Percentiles rank a stretch among this genome's conserved stretches.
Conservation (phyloP, 2,329 filamentous ascomycete genomes). For the Dactylellina parvicollis region DNA sequence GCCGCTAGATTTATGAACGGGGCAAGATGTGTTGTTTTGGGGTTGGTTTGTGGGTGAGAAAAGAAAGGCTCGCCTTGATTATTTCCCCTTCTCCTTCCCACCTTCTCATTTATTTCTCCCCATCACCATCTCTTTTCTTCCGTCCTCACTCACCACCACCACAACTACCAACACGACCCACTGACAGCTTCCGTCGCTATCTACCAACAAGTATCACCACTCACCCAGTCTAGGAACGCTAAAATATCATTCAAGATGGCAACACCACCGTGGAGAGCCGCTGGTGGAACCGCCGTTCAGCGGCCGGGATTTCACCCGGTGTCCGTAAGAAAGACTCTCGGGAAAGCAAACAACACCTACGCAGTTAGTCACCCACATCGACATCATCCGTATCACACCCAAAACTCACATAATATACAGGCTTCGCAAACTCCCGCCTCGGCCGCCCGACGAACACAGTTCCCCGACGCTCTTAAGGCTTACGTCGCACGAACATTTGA, state of each 20-base stretch:
- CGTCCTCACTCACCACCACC: slow-evolving; percentile 12
- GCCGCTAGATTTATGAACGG: too few relatives aligned
- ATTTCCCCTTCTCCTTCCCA: slow-evolving; percentile 5
- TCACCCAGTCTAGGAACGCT: slow-evolving; percentile 50
- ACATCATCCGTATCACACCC: slow-evolving; percentile 17
- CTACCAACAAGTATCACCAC: slow-evolving; percentile 35
- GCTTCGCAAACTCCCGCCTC: slow-evolving; percentile 11
- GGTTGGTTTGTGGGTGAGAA: slow-evolving; percentile 12
- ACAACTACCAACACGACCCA: background rate
- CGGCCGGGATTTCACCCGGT: slow-evolving; percentile 46
- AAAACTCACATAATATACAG: slow-evolving; percentile 30
- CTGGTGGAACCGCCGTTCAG: slow-evolving; percentile 47
- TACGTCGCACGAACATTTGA: slow-evolving; percentile 71
- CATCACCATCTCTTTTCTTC: slow-evolving; percentile 1
- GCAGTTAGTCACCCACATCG: slow-evolving; percentile 27
- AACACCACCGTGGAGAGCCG: slow-evolving; percentile 49
- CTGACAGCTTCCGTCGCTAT: background rate
- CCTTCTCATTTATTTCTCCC: slow-evolving; percentile 1
- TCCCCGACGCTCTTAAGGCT: slow-evolving; percentile 58
- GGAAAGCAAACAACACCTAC: slow-evolving; percentile 14
- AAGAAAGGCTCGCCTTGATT: background rate
- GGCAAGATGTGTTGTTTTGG: slow-evolving; percentile 4
- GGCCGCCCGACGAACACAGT: slow-evolving; percentile 48
- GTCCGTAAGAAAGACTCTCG: slow-evolving; percentile 45
- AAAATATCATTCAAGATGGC: slow-evolving; percentile 17